A percentile compares a stretch with the other conserved stretches of the same genome.
Evolutionary conservation across 805 yeast species (phyloP).

Genomic region (Ogataea parapolymorpha): DNA sequence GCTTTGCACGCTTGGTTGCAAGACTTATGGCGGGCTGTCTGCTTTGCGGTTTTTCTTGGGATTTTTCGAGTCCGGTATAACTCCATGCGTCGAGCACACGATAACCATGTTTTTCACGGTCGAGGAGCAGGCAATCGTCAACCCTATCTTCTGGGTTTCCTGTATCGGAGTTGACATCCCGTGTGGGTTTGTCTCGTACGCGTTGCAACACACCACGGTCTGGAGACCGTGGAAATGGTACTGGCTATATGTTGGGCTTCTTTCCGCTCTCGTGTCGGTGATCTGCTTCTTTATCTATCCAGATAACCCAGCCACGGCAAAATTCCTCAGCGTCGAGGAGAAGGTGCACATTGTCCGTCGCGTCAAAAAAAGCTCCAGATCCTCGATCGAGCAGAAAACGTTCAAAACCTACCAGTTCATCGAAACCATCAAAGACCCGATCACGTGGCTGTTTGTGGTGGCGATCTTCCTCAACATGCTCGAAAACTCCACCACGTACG

Average conservation of each 20-base stretch:
- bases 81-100: slow-evolving; percentile 20
- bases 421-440: slow-evolving; percentile 29
- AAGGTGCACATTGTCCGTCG: slow-evolving; percentile 34
- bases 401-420: slow-evolving; percentile 29
- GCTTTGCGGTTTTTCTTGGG: slow-evolving; percentile 37
- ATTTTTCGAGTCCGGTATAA: slow-evolving; percentile 29
- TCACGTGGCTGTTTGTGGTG: slow-evolving; percentile 44
- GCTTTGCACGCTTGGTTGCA: slow-evolving; percentile 12
- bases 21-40: slow-evolving; percentile 31
- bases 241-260: slow-evolving; percentile 50
- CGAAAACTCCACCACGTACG: slow-evolving; percentile 23
- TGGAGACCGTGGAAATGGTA: slow-evolving; percentile 42
- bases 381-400: slow-evolving; percentile 26
- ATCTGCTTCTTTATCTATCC: slow-evolving; percentile 44
- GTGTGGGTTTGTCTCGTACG: slow-evolving; percentile 34
- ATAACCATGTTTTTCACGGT: slow-evolving; percentile 44
- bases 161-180: slow-evolving; percentile 44
- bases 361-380: slow-evolving; percentile 22
- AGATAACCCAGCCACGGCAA: slow-evolving; percentile 52
- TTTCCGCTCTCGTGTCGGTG: slow-evolving; percentile 40
- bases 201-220: slow-evolving; percentile 16
- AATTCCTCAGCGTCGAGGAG: slow-evolving; percentile 39
- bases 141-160: slow-evolving; percentile 48
- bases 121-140: slow-evolving; percentile 40
- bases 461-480: slow-evolving; percentile 20